Percentiles rank a stretch among this genome's conserved stretches.
phyloP scores from a whole-genome alignment of 2,329 filamentous ascomycete species.

The Triangularia setosa region DNA sequence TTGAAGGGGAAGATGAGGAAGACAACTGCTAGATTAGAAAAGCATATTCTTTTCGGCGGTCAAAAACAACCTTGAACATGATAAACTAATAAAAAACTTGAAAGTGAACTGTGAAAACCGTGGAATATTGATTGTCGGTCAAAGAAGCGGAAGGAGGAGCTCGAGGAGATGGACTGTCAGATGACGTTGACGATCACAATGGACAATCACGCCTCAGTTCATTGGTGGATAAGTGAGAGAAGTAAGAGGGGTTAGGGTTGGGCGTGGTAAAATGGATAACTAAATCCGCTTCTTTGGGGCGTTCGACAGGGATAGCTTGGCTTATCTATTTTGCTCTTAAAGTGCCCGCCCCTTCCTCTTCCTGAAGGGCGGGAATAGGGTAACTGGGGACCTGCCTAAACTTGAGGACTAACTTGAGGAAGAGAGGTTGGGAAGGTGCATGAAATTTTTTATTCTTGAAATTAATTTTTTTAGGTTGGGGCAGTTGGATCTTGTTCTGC shows the following conservation, averaged over 20 bases:
- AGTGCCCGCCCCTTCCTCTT: not conserved
- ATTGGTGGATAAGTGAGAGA: not conserved
- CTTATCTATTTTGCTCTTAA: not conserved
- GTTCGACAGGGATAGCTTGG: not conserved
- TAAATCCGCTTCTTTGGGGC: not conserved
- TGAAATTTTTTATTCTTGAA: not conserved
- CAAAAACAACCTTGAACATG: not conserved
- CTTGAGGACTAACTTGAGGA: not conserved
- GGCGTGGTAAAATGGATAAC: not conserved
- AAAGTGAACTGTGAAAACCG: not conserved
- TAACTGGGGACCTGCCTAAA: too few species aligned
- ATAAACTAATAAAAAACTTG: not conserved
- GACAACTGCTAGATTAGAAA: not conserved
- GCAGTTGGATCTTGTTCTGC: not conserved
- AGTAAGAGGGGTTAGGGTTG: not conserved
- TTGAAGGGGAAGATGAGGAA: not conserved
- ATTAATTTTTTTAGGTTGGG: not conserved
- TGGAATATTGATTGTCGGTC: not conserved
- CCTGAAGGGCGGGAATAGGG: not conserved
- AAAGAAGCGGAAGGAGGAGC: not conserved
- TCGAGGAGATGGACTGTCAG: not conserved
- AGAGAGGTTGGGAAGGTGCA: not conserved
- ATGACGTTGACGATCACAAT: not conserved
- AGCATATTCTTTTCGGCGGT: not conserved
- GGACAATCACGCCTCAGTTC: not conserved